Conservation (phyloP, 495 filamentous ascomycete genomes). For the Penicillium desertorum region DNA sequence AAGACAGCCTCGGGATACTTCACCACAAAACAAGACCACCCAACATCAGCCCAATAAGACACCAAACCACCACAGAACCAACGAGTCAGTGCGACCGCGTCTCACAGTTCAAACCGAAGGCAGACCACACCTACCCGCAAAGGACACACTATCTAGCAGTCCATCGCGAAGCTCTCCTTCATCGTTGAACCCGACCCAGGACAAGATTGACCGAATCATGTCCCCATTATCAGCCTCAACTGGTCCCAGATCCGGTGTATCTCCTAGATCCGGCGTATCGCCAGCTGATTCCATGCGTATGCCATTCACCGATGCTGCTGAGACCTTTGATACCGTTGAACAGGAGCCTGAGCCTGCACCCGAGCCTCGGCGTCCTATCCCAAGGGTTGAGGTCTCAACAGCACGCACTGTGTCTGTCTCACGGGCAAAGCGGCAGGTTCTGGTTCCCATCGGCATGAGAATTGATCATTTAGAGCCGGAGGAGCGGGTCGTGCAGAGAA, state of each 20-base stretch:
- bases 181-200: slow-evolving; percentile 13
- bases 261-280: slow-evolving; percentile 10
- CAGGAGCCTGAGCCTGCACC: slow-evolving; percentile 10
- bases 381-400: slow-evolving; percentile 40
- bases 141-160: slow-evolving; percentile 14
- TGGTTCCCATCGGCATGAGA: slow-evolving; percentile 38
- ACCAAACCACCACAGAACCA: background rate
- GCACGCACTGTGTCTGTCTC: slow-evolving; percentile 46
- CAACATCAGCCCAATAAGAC: background rate
- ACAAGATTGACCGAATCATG: slow-evolving; percentile 16
- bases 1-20: background rate
- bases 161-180: slow-evolving; percentile 16
- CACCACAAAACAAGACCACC: background rate
- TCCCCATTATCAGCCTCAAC: slow-evolving; percentile 23
- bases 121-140: slow-evolving; percentile 13
- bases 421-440: slow-evolving; percentile 35
- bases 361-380: slow-evolving; percentile 12
- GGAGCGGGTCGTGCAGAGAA: slow-evolving; percentile 30
- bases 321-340: slow-evolving; percentile 4
- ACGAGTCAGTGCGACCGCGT: background rate
- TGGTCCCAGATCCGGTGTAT: slow-evolving; percentile 8
- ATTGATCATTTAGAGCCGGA: slow-evolving; percentile 26
- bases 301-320: slow-evolving; percentile 14
- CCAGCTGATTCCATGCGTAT: slow-evolving; percentile 16
- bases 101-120: slow-evolving; percentile 5